These are phyloP conservation scores for Nemania abortiva DNA, from an alignment of 2,329 filamentous ascomycete species.

Conservation along the genomic window DNA sequence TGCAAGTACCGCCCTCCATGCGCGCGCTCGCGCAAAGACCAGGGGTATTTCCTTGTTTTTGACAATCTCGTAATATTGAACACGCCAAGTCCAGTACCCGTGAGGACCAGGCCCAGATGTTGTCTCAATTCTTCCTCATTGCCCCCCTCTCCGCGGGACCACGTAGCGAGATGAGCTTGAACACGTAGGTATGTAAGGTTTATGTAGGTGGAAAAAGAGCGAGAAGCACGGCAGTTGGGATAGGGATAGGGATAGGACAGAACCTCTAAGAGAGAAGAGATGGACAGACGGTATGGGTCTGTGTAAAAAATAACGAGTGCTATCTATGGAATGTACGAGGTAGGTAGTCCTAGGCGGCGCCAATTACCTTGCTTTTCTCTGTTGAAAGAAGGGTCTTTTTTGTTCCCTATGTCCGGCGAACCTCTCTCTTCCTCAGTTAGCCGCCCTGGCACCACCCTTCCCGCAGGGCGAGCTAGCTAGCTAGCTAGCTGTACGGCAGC, in stretches of 20 bases:
- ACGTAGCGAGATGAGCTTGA: constrained; percentile 1
- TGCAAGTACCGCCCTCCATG: background rate
- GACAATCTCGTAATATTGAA: background rate
- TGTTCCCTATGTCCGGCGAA: constrained; percentile 4
- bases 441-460: background rate
- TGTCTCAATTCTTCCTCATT: background rate
- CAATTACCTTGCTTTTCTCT: too few relatives aligned
- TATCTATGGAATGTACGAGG: background rate
- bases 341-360: background rate
- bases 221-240: constrained; percentile 10
- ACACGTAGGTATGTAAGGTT: background rate
- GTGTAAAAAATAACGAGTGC: background rate
- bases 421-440: background rate
- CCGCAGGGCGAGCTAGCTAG: background rate
- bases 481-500: constrained; percentile 3
- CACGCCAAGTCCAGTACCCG: background rate
- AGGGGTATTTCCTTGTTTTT: background rate
- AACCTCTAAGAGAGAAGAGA: background rate
- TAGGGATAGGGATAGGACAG: too few relatives aligned
- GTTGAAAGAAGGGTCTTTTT: too few relatives aligned
- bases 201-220: background rate
- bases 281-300: constrained; percentile 8
- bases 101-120: background rate
- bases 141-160: background rate
- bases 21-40: too few relatives aligned